Conservation (phyloP, 257 asterid genomes). For the Haberlea rhodopensis region DNA sequence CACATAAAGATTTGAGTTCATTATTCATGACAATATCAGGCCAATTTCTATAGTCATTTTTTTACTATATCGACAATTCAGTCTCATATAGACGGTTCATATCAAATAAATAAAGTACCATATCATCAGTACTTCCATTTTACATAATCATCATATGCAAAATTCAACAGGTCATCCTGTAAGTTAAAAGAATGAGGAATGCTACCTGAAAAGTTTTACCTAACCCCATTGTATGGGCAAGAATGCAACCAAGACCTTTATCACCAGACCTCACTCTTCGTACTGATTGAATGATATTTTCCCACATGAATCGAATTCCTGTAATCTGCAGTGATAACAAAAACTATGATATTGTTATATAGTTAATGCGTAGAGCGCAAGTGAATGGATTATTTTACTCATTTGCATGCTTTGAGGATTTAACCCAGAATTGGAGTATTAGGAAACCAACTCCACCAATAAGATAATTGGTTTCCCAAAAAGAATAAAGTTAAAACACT, state of each 20-base stretch:
- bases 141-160: slow-evolving; percentile 2
- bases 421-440: no score
- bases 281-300: slow-evolving; percentile 81
- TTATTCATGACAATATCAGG: neutral
- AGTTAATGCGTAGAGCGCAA: slow-evolving; percentile 9
- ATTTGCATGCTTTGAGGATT: neutral
- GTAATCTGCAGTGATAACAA: slow-evolving; percentile 52
- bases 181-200: slow-evolving; percentile 23
- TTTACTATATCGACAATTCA: slow-evolving; percentile 5
- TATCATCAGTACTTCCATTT: slow-evolving; percentile 18
- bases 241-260: slow-evolving; percentile 97
- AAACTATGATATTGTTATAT: slow-evolving; percentile 21
- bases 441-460: neutral
- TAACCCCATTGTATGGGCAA: slow-evolving; percentile 99
- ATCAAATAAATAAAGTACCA: slow-evolving; percentile 10
- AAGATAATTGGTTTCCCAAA: neutral
- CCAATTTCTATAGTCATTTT: slow-evolving; percentile 13
- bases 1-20: slow-evolving; percentile 1
- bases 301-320: slow-evolving; percentile 97
- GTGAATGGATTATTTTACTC: neutral
- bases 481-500: slow-evolving; percentile 9
- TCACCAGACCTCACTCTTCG: slow-evolving; percentile 81
- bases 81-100: neutral
- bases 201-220: slow-evolving; percentile 97
- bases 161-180: slow-evolving; percentile 18